These are phyloP conservation scores for Cryphonectria radicalis DNA, from an alignment of 2,329 filamentous ascomycete species.

Conservation along the genomic window DNA sequence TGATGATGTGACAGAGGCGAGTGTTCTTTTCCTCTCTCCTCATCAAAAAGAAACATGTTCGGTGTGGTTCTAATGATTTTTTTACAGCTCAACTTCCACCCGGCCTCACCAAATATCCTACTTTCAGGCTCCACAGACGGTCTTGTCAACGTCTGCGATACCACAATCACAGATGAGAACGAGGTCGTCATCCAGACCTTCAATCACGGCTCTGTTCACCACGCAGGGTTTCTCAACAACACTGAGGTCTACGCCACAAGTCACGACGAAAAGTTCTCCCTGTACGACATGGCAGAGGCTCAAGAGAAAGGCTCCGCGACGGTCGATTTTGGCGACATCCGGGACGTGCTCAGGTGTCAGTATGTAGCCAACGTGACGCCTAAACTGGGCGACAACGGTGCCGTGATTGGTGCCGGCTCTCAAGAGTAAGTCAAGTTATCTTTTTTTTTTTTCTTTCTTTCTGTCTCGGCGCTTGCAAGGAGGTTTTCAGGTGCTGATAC, in stretches of 20 bases:
- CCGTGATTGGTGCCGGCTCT: conserved; percentile 66
- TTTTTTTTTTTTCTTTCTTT: neutral
- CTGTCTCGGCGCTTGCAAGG: neutral
- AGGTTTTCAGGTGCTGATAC: conserved; percentile 9
- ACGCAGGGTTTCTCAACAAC: conserved; percentile 69
- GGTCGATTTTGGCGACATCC: conserved; percentile 69
- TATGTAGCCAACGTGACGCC: conserved; percentile 72
- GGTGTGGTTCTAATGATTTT: neutral
- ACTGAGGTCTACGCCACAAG: conserved; percentile 73
- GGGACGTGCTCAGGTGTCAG: conserved; percentile 68
- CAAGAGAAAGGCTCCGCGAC: conserved; percentile 61
- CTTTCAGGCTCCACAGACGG: conserved; percentile 81
- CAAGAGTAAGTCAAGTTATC: conserved; percentile 60
- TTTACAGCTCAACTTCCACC: conserved; percentile 64
- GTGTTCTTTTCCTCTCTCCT: conserved; percentile 13
- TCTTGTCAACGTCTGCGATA: conserved; percentile 77
- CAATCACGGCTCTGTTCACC: conserved; percentile 78
- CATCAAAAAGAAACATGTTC: neutral
- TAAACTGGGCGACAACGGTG: conserved; percentile 61
- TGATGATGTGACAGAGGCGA: conserved; percentile 67
- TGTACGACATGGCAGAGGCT: conserved; percentile 71
- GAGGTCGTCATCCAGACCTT: conserved; percentile 78
- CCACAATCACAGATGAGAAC: conserved; percentile 71
- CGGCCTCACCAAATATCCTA: conserved; percentile 61
- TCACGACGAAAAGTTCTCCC: conserved; percentile 76